Base-by-base conservation (phyloP, 1,284 basidiomycete genomes). In the Austroboletus niveus region DNA sequence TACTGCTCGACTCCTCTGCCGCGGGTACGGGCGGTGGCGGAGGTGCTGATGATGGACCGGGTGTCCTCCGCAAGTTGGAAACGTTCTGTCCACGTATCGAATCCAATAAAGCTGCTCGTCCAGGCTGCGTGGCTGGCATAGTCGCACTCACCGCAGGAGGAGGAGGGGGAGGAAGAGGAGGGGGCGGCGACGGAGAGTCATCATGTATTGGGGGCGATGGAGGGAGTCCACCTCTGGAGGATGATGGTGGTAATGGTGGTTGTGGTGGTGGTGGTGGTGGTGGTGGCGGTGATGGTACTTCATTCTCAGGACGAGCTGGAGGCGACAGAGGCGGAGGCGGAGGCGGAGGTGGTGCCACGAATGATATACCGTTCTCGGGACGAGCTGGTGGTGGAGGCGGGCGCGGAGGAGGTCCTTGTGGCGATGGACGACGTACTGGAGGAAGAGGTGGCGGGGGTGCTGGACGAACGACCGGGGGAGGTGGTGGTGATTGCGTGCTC, bases 81-180 rank as follows among this genome's bases (percentile, higher is more conserved):
- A 24, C 22, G 22, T 24, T 24, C 5, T 24, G 22, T 24, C 22
- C 22, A 24, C 22, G 22, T 24, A 82, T 83, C 5, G 79, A 79
- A 0, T 75, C 76, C 31, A 83, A 68, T 11, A 83, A 66, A 24
- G 86, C 86, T 15, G 69, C 72, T 24, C 92, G 81, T 31, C 73
- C 81, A 15, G 75, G 22, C 14, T 72, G 70, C 9, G 74, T 63
- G 15, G 73, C 57, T 27, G 75, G 63, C 0, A 69, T n/a, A 65
- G 71, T 56, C 11, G 60, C 22, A 5, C 22, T 24, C 22, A 55
- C 63, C 14, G 59, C 64, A 52, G 34, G 34, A 14, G 34, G 34
- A 4, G 34, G 11, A 4, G 34, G 34, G 11, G 11, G 11, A 7
- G 36, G 36, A n/a, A n/a, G n/a, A 6, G 6, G n/a, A 1, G 36